A percentile compares a stretch with the other conserved stretches of the same genome.
Conservation (phyloP, 1,139 yeast species). For the Debaryomyces sp. region DNA sequence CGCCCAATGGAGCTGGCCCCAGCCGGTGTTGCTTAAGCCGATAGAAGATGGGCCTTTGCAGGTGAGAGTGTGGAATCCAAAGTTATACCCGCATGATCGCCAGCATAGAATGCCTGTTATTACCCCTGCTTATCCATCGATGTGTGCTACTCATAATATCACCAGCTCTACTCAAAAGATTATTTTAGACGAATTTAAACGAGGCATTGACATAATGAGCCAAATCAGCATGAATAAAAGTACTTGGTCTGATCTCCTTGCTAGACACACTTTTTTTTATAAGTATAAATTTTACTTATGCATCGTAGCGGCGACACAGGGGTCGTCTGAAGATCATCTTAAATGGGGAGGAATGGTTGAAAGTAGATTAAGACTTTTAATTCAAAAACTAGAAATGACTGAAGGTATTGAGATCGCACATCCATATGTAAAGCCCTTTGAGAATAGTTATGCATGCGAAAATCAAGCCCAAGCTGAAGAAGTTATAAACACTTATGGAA, state of each 20-base stretch:
- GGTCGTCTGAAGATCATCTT: conserved; percentile 70
- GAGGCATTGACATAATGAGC: conserved; percentile 73
- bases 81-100: conserved; percentile 82
- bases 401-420: conserved; percentile 83
- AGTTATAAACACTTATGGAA: conserved; percentile 59
- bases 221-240: conserved; percentile 67
- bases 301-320: conserved; percentile 74
- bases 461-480: conserved; percentile 56
- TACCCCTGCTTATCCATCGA: conserved; percentile 98
- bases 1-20: conserved; percentile 97
- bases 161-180: conserved; percentile 84
- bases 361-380: conserved; percentile 77
- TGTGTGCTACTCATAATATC: conserved; percentile 98
- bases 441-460: conserved; percentile 53
- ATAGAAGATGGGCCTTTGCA: conserved; percentile 98
- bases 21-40: conserved; percentile 87
- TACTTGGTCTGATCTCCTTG: conserved; percentile 75
- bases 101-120: conserved; percentile 97
- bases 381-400: conserved; percentile 75
- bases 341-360: conserved; percentile 95
- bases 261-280: conserved; percentile 78
- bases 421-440: conserved; percentile 84
- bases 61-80: conserved; percentile 96
- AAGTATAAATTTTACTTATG: conserved; percentile 85
- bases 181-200: conserved; percentile 69